Base-by-base conservation (phyloP, 202 grass and related monocot species). In the Panicum hallii region DNA sequence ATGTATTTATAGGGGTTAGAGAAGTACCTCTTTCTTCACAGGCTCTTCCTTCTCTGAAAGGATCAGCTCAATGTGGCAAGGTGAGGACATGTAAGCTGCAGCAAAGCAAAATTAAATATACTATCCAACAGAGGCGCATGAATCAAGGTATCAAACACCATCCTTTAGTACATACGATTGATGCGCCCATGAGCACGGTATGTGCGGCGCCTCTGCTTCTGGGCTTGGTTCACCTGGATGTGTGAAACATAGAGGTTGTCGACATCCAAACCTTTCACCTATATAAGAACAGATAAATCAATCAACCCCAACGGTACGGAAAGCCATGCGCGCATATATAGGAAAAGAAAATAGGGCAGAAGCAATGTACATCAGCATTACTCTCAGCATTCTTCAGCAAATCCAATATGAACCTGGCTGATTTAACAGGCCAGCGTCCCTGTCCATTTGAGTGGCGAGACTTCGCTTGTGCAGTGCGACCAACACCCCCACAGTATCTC, bases 81-180 rank as follows among this genome's bases (percentile, higher is more conserved):
- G 94, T 32, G 91, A 93, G 38, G 94, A 97, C 94, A 93, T 97
- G 65, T 97, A 97, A 84, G 91, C 91, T 97, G 79, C 85, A 55
- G 36, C 26, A 5, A 45, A 74, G 10, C 32, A 56, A 76, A 55
- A 30, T 81, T 89, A 36, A 80, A 57, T 47, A 76, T 41, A 50
- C 15, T 32, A 49, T 47, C 44, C 15, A 48, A 16, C 22, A 48
- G 2, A 4, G 3, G 3, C 10, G 32, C 15, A 63, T 20, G 53
- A 72, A 28, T 63, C 48, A 7, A 77, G 20, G 53, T 67, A 28
- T 63, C 47, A 7, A 77, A 6, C 67, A 22, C 12, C 55, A 42
- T 69, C 3, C 2, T 57, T 77, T 11, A 68, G 14, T 76, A 90
- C 91, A 20, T 85, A 97, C 91, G 87, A 13, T 97, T 94, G 45